Percentiles rank a stretch among this genome's conserved stretches.
Evolutionary conservation across 768 basidiomycete species (phyloP).

Genomic region (Tylopilus balloui): DNA sequence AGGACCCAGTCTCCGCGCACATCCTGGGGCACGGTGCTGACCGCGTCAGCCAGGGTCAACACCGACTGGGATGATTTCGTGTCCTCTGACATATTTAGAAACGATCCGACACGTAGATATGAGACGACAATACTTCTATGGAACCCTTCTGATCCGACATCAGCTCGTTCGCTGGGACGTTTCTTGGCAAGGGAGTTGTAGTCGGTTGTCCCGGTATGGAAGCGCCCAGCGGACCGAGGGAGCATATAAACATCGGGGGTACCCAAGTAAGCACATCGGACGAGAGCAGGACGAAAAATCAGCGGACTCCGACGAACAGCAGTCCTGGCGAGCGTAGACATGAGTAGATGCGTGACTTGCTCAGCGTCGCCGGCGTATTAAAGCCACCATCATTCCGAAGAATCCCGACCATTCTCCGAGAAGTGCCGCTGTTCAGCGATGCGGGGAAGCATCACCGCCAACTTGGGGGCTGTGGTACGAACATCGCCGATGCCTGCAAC

Average conservation of each 20-base stretch:
- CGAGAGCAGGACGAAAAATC: conserved; percentile 11
- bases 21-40: conserved; percentile 51
- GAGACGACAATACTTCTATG: conserved; percentile 27
- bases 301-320: conserved; percentile 8
- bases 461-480: neutral
- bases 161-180: conserved; percentile 18
- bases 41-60: conserved; percentile 35
- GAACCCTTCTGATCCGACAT: conserved; percentile 33
- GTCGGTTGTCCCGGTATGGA: conserved; percentile 23
- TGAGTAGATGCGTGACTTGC: conserved; percentile 4
- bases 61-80: conserved; percentile 13
- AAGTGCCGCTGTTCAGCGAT: conserved; percentile 12
- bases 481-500: neutral
- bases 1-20: conserved; percentile 83
- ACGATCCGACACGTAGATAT: neutral
- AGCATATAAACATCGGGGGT: conserved; percentile 4
- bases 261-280: neutral
- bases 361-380: conserved; percentile 13
- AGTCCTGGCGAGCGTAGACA: conserved; percentile 16
- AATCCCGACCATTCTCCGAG: conserved; percentile 24
- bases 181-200: conserved; percentile 24
- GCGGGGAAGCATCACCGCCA: neutral
- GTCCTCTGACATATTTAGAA: conserved; percentile 22
- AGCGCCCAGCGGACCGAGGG: conserved; percentile 7
- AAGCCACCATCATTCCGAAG: conserved; percentile 20